A percentile compares a stretch with the other conserved stretches of the same genome.
These are phyloP conservation scores for Ceratobasidium sp. DNA, from an alignment of 1,284 basidiomycete genomes.

Conservation along the genomic window DNA sequence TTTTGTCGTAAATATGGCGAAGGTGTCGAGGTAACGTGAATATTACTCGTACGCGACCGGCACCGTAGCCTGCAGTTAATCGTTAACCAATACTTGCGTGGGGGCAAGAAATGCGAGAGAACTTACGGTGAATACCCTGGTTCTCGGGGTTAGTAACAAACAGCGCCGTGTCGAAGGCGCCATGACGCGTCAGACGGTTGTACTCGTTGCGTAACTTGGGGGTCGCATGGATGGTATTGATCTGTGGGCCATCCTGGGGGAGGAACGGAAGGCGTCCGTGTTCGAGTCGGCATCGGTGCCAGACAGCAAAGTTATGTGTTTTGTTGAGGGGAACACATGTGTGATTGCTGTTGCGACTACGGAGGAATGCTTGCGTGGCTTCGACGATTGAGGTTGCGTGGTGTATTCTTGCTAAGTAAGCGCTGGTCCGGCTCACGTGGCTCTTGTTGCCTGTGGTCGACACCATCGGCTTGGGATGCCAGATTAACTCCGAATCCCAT, in stretches of 20 bases:
- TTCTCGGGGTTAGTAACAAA: not conserved
- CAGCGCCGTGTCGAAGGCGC: not conserved
- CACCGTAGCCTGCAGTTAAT: conserved; percentile 3
- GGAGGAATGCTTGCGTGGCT: no score
- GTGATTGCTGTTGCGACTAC: no score
- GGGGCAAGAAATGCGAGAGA: not conserved
- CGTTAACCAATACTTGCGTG: not conserved
- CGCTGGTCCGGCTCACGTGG: no score
- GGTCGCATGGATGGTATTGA: not conserved
- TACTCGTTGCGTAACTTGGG: no score
- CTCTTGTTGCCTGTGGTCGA: no score
- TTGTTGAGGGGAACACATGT: no score
- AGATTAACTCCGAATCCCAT: no score
- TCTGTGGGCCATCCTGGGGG: not conserved
- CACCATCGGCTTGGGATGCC: no score
- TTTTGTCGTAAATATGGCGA: not conserved
- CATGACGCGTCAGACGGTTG: not conserved
- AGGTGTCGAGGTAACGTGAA: conserved; percentile 14
- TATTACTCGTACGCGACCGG: conserved; percentile 7
- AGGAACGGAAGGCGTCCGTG: not conserved
- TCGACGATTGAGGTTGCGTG: no score
- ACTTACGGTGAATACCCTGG: not conserved
- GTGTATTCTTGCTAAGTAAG: no score
- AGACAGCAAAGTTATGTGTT: no score
- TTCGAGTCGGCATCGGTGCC: not conserved